Evolutionary conservation across 495 filamentous ascomycete species (phyloP).

Genomic region (Penicillium salamii): DNA sequence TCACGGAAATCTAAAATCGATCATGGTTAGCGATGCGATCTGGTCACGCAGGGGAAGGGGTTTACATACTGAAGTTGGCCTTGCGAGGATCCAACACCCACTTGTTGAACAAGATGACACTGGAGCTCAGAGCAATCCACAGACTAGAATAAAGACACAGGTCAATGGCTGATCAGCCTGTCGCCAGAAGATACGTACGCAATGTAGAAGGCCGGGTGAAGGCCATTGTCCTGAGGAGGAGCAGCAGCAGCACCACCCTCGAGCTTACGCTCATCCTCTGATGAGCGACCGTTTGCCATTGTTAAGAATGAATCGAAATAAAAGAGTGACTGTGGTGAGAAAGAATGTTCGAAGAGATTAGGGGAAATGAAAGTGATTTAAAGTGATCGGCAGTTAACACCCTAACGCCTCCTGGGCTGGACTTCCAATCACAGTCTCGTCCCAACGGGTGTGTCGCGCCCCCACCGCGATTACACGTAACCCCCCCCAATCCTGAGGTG

Average conservation of each 20-base stretch:
- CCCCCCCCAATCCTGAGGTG: too few relatives aligned
- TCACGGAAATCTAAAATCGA: slow-evolving; percentile 38
- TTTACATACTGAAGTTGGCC: slow-evolving; percentile 71
- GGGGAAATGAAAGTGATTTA: slow-evolving; percentile 17
- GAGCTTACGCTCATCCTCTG: slow-evolving; percentile 34
- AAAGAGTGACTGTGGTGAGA: slow-evolving; percentile 36
- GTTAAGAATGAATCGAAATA: slow-evolving; percentile 12
- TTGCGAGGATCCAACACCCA: slow-evolving; percentile 68
- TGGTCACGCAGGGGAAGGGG: not conserved
- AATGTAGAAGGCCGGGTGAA: slow-evolving; percentile 85
- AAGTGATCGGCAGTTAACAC: slow-evolving; percentile 11
- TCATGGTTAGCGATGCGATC: slow-evolving; percentile 16
- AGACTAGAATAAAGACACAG: slow-evolving; percentile 43
- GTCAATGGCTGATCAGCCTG: too few relatives aligned
- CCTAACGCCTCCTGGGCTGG: not conserved
- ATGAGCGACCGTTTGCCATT: slow-evolving; percentile 34
- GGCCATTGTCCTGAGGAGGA: slow-evolving; percentile 19
- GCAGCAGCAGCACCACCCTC: slow-evolving; percentile 25
- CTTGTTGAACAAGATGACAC: slow-evolving; percentile 96
- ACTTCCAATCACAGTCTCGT: slow-evolving; percentile 6
- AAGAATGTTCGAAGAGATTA: slow-evolving; percentile 9
- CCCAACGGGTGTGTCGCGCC: slow-evolving; percentile 1
- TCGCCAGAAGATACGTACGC: slow-evolving; percentile 64
- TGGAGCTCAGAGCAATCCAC: slow-evolving; percentile 87
- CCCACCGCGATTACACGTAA: slow-evolving; percentile 4